Percentiles rank a stretch among this genome's conserved stretches.
Conservation (phyloP, 2,329 filamentous ascomycete genomes). For the Ceratocystis cacaofunesta region DNA sequence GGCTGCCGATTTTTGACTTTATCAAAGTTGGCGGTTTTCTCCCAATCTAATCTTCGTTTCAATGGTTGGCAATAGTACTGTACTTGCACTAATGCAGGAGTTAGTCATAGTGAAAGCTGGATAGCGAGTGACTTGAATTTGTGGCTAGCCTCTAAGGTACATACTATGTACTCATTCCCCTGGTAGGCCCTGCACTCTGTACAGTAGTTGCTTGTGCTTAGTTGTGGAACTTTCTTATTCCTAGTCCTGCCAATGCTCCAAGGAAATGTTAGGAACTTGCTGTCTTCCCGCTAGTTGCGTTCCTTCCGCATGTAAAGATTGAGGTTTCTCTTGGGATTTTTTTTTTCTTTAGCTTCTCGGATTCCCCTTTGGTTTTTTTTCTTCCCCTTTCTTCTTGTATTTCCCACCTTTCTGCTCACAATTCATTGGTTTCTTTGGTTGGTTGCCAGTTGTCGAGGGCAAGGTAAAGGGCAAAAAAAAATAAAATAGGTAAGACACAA, state of each 20-base stretch:
- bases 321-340: not conserved
- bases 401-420: not conserved
- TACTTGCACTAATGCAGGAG: not conserved
- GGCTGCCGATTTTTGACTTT: not conserved
- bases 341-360: not conserved
- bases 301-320: conserved; percentile 8
- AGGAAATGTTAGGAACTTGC: conserved; percentile 2
- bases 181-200: not conserved
- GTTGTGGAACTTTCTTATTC: not conserved
- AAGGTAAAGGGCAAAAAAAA: not conserved
- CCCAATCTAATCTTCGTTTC: not conserved
- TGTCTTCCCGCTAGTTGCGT: conserved; percentile 2
- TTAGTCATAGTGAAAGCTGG: not conserved
- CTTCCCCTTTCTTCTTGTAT: not conserved
- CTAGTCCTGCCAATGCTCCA: not conserved
- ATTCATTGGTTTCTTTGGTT: conserved; percentile 3
- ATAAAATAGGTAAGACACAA: not conserved
- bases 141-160: not conserved
- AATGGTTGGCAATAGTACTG: not conserved
- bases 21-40: not conserved
- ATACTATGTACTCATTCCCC: not conserved
- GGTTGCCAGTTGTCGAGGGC: not conserved
- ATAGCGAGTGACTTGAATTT: not conserved
- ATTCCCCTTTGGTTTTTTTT: not conserved
- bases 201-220: not conserved